These are phyloP conservation scores for Aspergillus sp. DNA, from an alignment of 2,329 filamentous ascomycete species.

Conservation along the genomic window DNA sequence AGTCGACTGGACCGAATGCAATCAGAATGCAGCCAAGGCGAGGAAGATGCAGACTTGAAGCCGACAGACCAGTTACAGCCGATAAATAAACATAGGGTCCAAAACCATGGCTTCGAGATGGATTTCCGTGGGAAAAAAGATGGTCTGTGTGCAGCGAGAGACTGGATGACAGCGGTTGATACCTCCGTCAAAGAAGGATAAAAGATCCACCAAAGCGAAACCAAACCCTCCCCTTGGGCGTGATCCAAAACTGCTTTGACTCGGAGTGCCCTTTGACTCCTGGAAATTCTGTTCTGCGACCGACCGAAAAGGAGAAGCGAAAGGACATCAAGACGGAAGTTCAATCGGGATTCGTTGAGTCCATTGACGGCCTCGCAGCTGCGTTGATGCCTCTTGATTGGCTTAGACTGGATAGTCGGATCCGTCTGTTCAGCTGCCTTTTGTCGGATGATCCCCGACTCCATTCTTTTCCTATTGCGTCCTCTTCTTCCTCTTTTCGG, in stretches of 20 bases:
- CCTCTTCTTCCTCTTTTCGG: neutral
- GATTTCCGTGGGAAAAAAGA: neutral
- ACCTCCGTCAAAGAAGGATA: neutral
- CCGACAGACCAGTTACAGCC: neutral
- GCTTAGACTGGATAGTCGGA: neutral
- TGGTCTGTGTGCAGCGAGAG: neutral
- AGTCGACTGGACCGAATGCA: constrained; percentile 4
- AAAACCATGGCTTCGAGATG: neutral
- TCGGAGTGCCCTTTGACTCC: neutral
- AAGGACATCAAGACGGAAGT: neutral
- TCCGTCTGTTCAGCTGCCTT: neutral
- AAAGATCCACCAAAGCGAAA: neutral
- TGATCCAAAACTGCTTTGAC: neutral
- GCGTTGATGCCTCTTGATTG: neutral
- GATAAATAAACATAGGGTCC: constrained; percentile 10
- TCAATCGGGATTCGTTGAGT: neutral
- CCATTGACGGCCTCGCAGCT: neutral
- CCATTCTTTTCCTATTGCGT: neutral
- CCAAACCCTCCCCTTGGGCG: neutral
- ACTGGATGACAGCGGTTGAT: too few relatives aligned
- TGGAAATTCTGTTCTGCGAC: neutral
- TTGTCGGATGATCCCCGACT: neutral
- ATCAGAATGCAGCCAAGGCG: constrained; percentile 7
- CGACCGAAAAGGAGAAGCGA: neutral
- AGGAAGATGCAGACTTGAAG: neutral